Evolutionary conservation across 1,284 basidiomycete genomes (phyloP), one percentile per base, ranked within the genome.

Genomic region (Austropuccinia psidii): DNA sequence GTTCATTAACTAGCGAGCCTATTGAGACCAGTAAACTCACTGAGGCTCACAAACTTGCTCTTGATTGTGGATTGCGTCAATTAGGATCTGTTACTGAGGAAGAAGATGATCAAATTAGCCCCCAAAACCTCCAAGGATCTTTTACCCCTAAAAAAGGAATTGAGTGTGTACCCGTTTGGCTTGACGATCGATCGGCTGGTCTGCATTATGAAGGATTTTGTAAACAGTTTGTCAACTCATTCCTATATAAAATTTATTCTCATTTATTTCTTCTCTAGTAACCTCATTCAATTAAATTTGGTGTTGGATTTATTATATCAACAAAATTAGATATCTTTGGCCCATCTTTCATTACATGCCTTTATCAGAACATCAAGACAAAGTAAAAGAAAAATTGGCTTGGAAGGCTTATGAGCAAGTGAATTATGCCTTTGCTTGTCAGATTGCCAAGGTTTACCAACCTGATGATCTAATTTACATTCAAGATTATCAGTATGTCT

Each of bases 321-420:
- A 1, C 2, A 29, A 6, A n/a, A n/a, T 17, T n/a, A 49, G 78
- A 91, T 90, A 89, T 43, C 87, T 99, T 64, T 99, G 95, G 95
- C 96, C 95, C 0, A 84, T 98, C 33, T 96, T 98, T 86, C 96
- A 98, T 83, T 98, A 98, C 81, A 86, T 98, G 74, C 88, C 50
- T 80, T 81, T 75, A 79, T 83, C 58, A 79, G 84, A 73, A 81
- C 82, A 47, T 80, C 82, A 55, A 83, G 84, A 76, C 76, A 87
- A 88, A 8, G 87, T 87, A 15, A 87, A 87, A n/a, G 94, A 98
- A 79, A 84, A 86, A 72, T 83, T 83, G 5, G 86, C 91, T 78
- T 98, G 93, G 85, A 85, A 88, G 19, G 87, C 88, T 50, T 97
- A 96, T 82, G 85, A 88, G 77, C 84, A 87, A 68, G 92, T 90